These are phyloP conservation scores for Kodamaea sp. DNA, from an alignment of 1,139 yeast species.

Conservation along the genomic window DNA sequence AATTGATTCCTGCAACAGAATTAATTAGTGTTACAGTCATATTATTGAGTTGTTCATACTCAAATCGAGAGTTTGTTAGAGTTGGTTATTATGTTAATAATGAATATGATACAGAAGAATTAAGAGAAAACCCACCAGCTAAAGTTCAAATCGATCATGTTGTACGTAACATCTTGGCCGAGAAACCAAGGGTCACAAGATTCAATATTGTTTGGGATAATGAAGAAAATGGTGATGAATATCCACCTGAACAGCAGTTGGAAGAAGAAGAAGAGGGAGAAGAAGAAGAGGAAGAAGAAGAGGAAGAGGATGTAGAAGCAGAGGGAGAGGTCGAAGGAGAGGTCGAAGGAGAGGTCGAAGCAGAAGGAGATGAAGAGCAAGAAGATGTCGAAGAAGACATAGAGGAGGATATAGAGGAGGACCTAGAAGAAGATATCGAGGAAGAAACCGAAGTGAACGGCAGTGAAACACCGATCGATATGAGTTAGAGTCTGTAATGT, in stretches of 20 bases:
- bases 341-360: slow-evolving; percentile 42
- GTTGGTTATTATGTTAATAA: slow-evolving; percentile 97
- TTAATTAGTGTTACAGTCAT: slow-evolving; percentile 94
- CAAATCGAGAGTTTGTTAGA: slow-evolving; percentile 89
- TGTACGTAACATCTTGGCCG: slow-evolving; percentile 90
- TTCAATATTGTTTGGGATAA: slow-evolving; percentile 95
- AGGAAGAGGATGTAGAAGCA: slow-evolving; percentile 53
- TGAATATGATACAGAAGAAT: slow-evolving; percentile 90
- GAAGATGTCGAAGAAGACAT: slow-evolving; percentile 30
- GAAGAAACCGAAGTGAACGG: slow-evolving; percentile 17
- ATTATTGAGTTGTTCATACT: slow-evolving; percentile 84
- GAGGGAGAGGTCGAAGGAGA: slow-evolving; percentile 53
- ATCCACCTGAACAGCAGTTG: slow-evolving; percentile 62
- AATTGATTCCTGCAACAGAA: slow-evolving; percentile 91
- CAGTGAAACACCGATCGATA: slow-evolving; percentile 17
- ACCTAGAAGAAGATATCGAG: slow-evolving; percentile 11
- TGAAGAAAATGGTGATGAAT: slow-evolving; percentile 59
- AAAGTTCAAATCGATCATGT: slow-evolving; percentile 94
- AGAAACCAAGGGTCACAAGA: slow-evolving; percentile 94
- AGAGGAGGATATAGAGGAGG: slow-evolving; percentile 20
- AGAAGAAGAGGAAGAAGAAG: slow-evolving; percentile 54
- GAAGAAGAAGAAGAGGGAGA: slow-evolving; percentile 51
- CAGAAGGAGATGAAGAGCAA: slow-evolving; percentile 35
- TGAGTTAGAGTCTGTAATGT: slow-evolving; percentile 8
- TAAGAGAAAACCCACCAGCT: slow-evolving; percentile 89